phyloP scores from a whole-genome alignment of 108 stramenopile species.

The Cyclotella cryptica region DNA sequence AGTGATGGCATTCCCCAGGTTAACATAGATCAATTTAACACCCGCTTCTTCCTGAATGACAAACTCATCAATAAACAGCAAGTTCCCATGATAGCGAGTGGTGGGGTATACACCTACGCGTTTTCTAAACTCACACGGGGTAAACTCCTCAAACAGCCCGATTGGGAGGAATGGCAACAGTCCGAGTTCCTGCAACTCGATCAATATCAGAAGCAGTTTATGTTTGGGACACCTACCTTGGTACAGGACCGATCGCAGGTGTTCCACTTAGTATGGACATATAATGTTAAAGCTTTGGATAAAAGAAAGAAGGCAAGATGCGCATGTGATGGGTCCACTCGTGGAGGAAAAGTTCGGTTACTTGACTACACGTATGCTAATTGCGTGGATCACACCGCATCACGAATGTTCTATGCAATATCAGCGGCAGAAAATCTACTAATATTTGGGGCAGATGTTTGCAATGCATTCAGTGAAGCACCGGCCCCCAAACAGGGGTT shows the following conservation, averaged over 20 bases:
- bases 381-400: conserved; percentile 13
- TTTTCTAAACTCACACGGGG: too few relatives aligned
- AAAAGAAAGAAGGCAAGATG: too few relatives aligned
- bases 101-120: too few relatives aligned
- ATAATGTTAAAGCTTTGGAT: background rate
- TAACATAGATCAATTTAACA: too few relatives aligned
- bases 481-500: too few relatives aligned
- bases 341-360: background rate
- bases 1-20: too few relatives aligned
- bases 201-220: too few relatives aligned
- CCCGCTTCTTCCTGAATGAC: too few relatives aligned
- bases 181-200: too few relatives aligned
- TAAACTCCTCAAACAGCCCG: background rate
- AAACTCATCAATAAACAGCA: background rate
- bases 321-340: too few relatives aligned
- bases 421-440: conserved; percentile 2
- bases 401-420: background rate
- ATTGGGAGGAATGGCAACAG: background rate
- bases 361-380: conserved; percentile 24
- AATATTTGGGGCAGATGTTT: conserved; percentile 1
- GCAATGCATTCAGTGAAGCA: too few relatives aligned
- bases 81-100: background rate
- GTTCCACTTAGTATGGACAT: conserved; percentile 7
- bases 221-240: background rate
- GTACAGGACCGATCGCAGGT: too few relatives aligned